Conservation (phyloP, 345 rosid genomes). For the Citropsis articulata region DNA sequence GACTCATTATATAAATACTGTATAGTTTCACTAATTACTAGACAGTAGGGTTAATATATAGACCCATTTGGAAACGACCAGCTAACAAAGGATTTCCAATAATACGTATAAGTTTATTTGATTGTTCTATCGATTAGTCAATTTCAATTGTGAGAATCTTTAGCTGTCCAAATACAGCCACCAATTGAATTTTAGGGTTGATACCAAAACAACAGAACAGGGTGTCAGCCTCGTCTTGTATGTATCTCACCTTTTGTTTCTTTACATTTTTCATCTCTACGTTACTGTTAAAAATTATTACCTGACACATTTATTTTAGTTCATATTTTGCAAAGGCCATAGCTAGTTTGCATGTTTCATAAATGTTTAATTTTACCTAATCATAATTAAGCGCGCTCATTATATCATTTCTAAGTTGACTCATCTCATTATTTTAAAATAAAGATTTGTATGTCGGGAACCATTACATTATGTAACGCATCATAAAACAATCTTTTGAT, state of each 20-base stretch:
- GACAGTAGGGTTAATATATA: background rate
- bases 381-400: background rate
- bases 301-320: background rate
- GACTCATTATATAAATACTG: background rate
- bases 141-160: conserved; percentile 45
- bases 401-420: background rate
- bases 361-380: too few species aligned
- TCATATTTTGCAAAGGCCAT: background rate
- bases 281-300: conserved; percentile 3
- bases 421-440: too few species aligned
- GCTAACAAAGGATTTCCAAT: conserved; percentile 13
- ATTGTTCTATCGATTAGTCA: conserved; percentile 39
- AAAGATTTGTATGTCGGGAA: too few species aligned
- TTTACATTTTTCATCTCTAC: background rate
- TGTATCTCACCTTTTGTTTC: background rate
- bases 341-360: background rate
- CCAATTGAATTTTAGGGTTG: conserved; percentile 34
- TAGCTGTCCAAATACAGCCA: conserved; percentile 34
- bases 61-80: conserved; percentile 1
- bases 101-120: conserved; percentile 20
- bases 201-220: conserved; percentile 26
- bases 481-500: too few species aligned
- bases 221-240: conserved; percentile 13
- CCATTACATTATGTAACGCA: too few species aligned
- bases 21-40: background rate